Base-by-base conservation (phyloP, 495 filamentous ascomycete species). In the Podospora appendiculata region DNA sequence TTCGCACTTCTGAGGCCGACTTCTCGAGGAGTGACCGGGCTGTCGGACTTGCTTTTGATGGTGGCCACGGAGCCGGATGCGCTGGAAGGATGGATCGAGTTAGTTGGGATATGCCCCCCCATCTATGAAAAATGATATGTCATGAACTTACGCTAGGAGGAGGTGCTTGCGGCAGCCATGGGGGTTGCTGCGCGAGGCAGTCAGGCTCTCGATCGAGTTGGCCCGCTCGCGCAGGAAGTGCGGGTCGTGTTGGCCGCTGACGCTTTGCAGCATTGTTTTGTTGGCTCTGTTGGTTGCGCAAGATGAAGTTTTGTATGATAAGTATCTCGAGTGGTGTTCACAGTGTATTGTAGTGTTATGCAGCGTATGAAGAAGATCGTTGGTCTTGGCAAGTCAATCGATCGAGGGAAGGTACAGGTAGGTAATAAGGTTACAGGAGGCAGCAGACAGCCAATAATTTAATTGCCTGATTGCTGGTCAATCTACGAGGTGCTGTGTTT, bases 91-190 rank as follows among this genome's bases (percentile, higher is more conserved):
- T n/a, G 58, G 75, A 58, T 14, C 57, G 48, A 39, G 69, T 61
- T 32, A 88, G 70, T 0, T 76, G 67, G 8, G 16, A 12, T 25
- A 13, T 2, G 25, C 25, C 13, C 11, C n/a, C n/a, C n/a, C n/a
- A n/a, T n/a, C n/a, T n/a, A n/a, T n/a, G n/a, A 13, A 1, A 33
- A 3, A 10, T 1, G 33, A 25, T 6, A 13, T 0, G 36, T 64
- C 44, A n/a, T 78, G 40, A 88, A 48, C 89, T 84, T 41, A 79
- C 43, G 85, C 87, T 41, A 96, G 79, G 16, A 96, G 81, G 13
- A 96, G 77, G 65, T 97, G 88, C 16, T 70, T 70, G 51, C 46
- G 40, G 25, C 25, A 25, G 25, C 63, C 87, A 90, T 34, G 71
- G 69, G 36, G 49, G 59, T 93, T 87, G 17, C 76, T 42, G 8